Evolutionary conservation across 169 alveolate species (phyloP).

Genomic region (Theileria equi): DNA sequence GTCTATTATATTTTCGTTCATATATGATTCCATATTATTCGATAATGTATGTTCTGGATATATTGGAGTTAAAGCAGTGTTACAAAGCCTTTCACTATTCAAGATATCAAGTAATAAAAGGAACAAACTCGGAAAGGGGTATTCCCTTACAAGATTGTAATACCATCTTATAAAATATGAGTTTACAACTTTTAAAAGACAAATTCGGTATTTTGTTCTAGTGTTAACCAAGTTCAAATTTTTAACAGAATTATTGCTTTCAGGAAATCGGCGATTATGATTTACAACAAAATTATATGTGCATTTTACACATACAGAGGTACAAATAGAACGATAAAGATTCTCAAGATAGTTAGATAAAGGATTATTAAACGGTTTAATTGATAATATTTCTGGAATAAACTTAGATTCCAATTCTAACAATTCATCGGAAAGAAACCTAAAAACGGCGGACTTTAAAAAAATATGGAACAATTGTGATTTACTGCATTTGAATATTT

Average conservation of each 20-base stretch:
- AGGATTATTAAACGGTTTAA: slow-evolving; percentile 15
- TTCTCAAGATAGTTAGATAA: slow-evolving; percentile 4
- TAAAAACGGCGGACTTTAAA: background rate
- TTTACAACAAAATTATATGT: background rate
- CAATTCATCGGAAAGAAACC: background rate
- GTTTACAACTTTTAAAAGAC: background rate
- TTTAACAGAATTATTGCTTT: background rate
- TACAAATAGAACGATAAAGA: background rate
- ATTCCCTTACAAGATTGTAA: background rate
- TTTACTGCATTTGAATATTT: background rate
- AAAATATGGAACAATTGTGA: background rate
- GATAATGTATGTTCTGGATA: too few species aligned
- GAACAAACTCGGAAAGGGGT: slow-evolving; percentile 11
- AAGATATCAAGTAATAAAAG: slow-evolving; percentile 1
- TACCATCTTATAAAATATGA: background rate
- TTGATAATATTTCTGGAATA: background rate
- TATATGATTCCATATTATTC: too few species aligned
- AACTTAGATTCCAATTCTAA: background rate
- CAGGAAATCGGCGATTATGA: background rate
- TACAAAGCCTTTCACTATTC: background rate
- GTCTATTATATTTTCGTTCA: background rate
- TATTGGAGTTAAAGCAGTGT: too few species aligned
- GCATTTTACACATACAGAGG: background rate
- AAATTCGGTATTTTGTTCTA: background rate
- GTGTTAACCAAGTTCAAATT: background rate